Percentiles rank a stretch among this genome's conserved stretches.
Evolutionary conservation across 2,329 filamentous ascomycete species (phyloP).

Genomic region (Aspergillus persii): DNA sequence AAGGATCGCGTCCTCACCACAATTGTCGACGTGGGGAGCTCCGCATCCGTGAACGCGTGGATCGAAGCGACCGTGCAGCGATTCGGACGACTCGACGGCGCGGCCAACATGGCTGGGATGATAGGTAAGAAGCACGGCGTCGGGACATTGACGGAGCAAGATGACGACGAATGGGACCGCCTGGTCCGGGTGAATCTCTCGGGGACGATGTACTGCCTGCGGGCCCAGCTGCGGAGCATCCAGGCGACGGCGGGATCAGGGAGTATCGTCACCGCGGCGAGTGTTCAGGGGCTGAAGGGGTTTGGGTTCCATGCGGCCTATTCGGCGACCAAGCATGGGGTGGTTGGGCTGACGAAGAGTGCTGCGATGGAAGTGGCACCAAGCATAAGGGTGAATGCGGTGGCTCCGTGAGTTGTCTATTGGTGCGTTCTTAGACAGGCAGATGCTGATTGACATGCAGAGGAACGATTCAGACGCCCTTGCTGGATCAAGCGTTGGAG

Average conservation of each 20-base stretch:
- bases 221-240: not conserved
- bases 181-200: conserved; percentile 1
- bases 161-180: not conserved
- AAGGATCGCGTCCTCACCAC: not conserved
- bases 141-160: not conserved
- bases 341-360: not conserved
- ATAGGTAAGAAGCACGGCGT: not conserved
- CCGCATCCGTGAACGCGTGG: too few relatives aligned
- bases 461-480: conserved; percentile 34
- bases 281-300: too few relatives aligned
- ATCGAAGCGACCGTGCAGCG: not conserved
- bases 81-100: not conserved
- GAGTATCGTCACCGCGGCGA: too few relatives aligned
- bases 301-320: not conserved
- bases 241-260: not conserved
- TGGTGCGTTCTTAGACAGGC: not conserved
- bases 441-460: conserved; percentile 14
- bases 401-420: conserved; percentile 24
- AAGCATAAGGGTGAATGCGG: not conserved
- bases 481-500: conserved; percentile 26
- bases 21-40: not conserved
- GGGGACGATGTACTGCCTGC: not conserved
- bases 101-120: not conserved
- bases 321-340: not conserved
- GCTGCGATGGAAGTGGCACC: not conserved